Conservation (phyloP, 495 filamentous ascomycete genomes). For the Entonaema liquescens region DNA sequence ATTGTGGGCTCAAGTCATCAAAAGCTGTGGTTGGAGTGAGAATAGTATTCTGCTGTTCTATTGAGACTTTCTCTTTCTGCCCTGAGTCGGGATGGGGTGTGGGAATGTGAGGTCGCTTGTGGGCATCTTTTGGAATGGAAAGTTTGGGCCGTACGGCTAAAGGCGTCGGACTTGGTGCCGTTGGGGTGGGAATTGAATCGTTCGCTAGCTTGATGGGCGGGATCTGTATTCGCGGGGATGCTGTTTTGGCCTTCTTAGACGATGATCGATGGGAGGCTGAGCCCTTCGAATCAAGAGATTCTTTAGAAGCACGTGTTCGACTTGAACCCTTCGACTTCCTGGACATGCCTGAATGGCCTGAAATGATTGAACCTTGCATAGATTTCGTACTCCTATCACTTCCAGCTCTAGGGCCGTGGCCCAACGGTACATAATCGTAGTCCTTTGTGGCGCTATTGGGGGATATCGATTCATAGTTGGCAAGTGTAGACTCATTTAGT, state of each 20-base stretch:
- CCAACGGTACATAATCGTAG: constrained; percentile 12
- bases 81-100: constrained; percentile 4
- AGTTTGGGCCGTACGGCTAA: constrained; percentile 11
- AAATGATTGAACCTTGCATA: constrained; percentile 4
- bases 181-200: constrained; percentile 10
- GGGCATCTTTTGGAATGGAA: constrained; percentile 9
- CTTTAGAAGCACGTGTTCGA: constrained; percentile 1
- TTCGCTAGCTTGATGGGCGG: background rate
- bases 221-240: constrained; percentile 7
- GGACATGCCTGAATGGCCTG: constrained; percentile 1
- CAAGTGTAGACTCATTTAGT: constrained; percentile 6
- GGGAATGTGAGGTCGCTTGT: constrained; percentile 9
- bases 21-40: constrained; percentile 7
- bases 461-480: constrained; percentile 7
- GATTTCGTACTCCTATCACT: constrained; percentile 14
- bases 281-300: background rate
- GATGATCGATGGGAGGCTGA: background rate
- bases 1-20: constrained; percentile 15
- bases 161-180: constrained; percentile 9
- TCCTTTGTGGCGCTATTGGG: background rate
- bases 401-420: constrained; percentile 8
- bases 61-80: background rate
- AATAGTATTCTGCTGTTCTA: constrained; percentile 5
- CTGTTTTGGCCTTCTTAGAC: background rate
- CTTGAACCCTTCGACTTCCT: constrained; percentile 9